phyloP scores from a whole-genome alignment of 2,329 filamentous ascomycete species.

The Paracoccidioides lutzii region DNA sequence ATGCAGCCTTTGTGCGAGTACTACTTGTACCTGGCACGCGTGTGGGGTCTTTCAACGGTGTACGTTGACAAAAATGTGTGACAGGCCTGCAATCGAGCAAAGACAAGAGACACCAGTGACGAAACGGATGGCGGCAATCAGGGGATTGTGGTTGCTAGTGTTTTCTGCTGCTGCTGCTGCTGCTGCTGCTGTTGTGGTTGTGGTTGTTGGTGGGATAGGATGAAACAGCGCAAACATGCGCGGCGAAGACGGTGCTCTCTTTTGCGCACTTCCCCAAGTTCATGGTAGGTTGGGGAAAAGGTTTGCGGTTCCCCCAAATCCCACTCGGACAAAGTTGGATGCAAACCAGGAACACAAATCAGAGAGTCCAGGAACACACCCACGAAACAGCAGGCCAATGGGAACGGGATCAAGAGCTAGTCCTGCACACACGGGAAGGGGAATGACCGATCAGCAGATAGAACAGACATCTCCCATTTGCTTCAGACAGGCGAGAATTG shows the following conservation, averaged over 20 bases:
- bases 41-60: neutral
- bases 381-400: neutral
- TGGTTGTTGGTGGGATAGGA: neutral
- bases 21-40: neutral
- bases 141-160: neutral
- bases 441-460: neutral
- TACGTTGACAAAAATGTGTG: neutral
- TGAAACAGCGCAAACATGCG: neutral
- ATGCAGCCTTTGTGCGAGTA: neutral
- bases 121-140: neutral
- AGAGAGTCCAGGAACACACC: neutral
- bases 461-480: neutral
- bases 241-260: neutral
- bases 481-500: neutral
- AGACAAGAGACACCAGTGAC: neutral
- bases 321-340: neutral
- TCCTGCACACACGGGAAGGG: neutral
- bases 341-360: neutral
- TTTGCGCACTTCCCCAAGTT: neutral
- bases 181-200: neutral
- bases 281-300: constrained; percentile 1
- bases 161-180: neutral
- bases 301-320: neutral
- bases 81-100: neutral
- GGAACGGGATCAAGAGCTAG: neutral